phyloP scores from a whole-genome alignment of 2,329 filamentous ascomycete genomes.

The Aspergillus piperis region DNA sequence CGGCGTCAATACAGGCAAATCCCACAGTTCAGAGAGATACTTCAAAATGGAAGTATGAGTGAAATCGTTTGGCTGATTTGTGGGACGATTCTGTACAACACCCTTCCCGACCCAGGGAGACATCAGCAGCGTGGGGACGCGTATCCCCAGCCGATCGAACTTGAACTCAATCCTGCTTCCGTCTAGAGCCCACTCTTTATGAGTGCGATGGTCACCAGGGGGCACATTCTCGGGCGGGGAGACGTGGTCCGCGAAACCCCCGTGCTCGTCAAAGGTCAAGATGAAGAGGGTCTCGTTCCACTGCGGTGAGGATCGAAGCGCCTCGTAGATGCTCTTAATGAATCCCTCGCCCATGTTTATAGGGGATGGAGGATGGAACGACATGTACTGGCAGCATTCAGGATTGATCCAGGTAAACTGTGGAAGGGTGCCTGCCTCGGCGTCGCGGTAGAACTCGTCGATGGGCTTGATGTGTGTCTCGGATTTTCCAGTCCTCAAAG shows the following conservation, averaged over 20 bases:
- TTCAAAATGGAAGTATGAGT: slow-evolving; percentile 49
- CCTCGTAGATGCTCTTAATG: slow-evolving; percentile 51
- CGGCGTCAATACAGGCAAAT: slow-evolving; percentile 40
- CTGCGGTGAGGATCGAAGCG: slow-evolving; percentile 46
- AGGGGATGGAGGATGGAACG: slow-evolving; percentile 49
- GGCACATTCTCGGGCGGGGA: slow-evolving; percentile 44
- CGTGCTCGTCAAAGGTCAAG: slow-evolving; percentile 52
- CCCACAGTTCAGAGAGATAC: slow-evolving; percentile 48
- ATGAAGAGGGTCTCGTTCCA: slow-evolving; percentile 53
- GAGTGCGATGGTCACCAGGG: slow-evolving; percentile 39
- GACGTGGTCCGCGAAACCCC: slow-evolving; percentile 53
- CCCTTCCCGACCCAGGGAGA: slow-evolving; percentile 49
- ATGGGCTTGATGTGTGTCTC: slow-evolving; percentile 41
- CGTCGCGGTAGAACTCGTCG: slow-evolving; percentile 49
- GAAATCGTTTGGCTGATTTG: slow-evolving; percentile 44
- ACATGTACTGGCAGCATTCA: slow-evolving; percentile 54
- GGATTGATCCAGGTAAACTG: slow-evolving; percentile 54
- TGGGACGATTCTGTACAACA: slow-evolving; percentile 42
- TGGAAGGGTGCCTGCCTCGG: slow-evolving; percentile 46
- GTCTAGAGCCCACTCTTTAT: slow-evolving; percentile 35
- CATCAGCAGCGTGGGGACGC: slow-evolving; percentile 48
- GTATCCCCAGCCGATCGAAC: slow-evolving; percentile 47
- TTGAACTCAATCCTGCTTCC: slow-evolving; percentile 42
- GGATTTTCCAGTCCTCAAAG: slow-evolving; percentile 35
- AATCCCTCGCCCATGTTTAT: slow-evolving; percentile 49